Percentiles rank a stretch among this genome's conserved stretches.
These are phyloP conservation scores for Mrakia hoshinonis DNA, from an alignment of 768 basidiomycete genomes.

Conservation along the genomic window DNA sequence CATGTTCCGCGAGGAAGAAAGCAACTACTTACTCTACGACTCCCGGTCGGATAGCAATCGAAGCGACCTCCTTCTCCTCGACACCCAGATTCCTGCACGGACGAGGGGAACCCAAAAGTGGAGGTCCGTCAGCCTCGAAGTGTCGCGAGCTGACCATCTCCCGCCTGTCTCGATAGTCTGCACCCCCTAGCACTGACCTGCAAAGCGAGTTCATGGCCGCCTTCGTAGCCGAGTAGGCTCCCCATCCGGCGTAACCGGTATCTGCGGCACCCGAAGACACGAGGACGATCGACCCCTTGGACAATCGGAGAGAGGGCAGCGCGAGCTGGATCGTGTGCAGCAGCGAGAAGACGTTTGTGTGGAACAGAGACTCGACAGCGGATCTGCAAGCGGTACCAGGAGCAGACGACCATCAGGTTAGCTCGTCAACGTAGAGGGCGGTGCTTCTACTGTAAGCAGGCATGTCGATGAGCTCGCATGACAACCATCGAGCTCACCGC, in stretches of 20 bases:
- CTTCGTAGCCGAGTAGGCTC: slow-evolving; percentile 17
- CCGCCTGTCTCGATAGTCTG: no score
- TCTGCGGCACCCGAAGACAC: slow-evolving; percentile 22
- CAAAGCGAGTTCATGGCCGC: slow-evolving; percentile 27
- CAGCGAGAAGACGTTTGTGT: slow-evolving; percentile 27
- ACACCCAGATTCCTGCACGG: slow-evolving; percentile 11
- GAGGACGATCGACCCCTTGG: slow-evolving; percentile 24
- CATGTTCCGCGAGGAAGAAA: neutral
- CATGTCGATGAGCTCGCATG: neutral
- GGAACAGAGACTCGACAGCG: slow-evolving; percentile 8
- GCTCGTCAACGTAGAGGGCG: neutral
- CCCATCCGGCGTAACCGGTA: slow-evolving; percentile 16
- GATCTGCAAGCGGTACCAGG: neutral
- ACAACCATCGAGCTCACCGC: neutral
- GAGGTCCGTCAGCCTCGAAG: neutral
- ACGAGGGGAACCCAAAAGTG: neutral
- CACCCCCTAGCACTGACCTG: neutral
- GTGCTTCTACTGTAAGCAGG: neutral
- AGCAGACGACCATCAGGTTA: neutral
- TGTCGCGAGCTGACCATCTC: neutral
- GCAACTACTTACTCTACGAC: slow-evolving; percentile 6
- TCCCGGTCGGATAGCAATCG: slow-evolving; percentile 27
- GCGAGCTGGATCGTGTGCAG: slow-evolving; percentile 25
- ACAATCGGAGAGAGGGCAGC: slow-evolving; percentile 11
- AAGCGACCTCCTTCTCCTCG: slow-evolving; percentile 19